Conservation (phyloP, 2,329 filamentous ascomycete species). For the Thelonectria rubi region DNA sequence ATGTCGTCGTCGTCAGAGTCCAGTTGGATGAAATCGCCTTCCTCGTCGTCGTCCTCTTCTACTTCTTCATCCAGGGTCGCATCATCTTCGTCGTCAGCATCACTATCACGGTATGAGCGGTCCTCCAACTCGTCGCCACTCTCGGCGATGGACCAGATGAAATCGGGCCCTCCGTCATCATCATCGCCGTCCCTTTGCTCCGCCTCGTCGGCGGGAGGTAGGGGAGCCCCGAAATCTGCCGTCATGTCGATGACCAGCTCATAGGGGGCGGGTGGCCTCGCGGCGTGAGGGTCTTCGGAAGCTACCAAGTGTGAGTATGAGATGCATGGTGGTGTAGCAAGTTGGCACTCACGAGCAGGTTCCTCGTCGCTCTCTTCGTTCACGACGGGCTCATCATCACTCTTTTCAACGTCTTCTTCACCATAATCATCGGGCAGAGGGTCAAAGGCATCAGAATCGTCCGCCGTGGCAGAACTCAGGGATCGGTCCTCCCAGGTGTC, state of each 20-base stretch:
- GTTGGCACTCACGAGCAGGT: neutral
- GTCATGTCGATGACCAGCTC: neutral
- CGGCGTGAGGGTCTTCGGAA: too few species aligned
- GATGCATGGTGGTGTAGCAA: too few species aligned
- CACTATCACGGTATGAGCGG: constrained; percentile 25
- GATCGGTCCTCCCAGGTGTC: neutral
- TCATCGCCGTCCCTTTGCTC: constrained; percentile 7
- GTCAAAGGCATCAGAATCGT: neutral
- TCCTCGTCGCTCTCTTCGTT: neutral
- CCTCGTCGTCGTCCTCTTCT: constrained; percentile 17
- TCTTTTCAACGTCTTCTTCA: neutral
- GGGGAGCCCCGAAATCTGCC: neutral
- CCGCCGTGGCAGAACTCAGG: neutral
- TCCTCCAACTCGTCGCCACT: too few species aligned
- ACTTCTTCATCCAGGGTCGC: constrained; percentile 32
- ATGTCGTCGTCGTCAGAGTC: neutral
- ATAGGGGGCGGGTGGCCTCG: neutral
- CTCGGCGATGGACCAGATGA: neutral
- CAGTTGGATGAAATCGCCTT: neutral
- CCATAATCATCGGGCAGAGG: neutral
- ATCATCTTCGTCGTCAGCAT: constrained; percentile 40
- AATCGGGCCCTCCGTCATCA: neutral
- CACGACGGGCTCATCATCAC: neutral
- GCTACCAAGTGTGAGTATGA: too few species aligned
- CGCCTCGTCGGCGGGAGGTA: neutral